phyloP scores from a whole-genome alignment of 371 early-diverging fungal species.

The Saksenaea vasiformis region DNA sequence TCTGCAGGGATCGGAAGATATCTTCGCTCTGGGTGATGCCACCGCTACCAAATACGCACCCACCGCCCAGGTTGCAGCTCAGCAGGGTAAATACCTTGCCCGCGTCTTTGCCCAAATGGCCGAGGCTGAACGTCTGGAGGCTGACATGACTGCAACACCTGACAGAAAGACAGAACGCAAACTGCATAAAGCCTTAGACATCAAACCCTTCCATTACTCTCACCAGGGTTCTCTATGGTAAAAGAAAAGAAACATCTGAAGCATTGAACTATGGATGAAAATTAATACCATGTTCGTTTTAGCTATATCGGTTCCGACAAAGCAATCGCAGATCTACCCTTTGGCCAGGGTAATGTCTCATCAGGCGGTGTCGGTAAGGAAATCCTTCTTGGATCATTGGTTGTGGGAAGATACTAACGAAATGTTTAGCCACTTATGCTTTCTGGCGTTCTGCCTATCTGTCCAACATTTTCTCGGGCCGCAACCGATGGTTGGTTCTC shows the following conservation, averaged over 20 bases:
- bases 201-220: conserved; percentile 73
- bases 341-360: conserved; percentile 65
- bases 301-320: conserved; percentile 83
- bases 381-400: neutral
- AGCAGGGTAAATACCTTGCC: conserved; percentile 84
- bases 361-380: conserved; percentile 59
- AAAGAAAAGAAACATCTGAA: neutral
- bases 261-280: neutral
- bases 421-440: conserved; percentile 59
- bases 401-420: neutral
- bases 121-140: conserved; percentile 37
- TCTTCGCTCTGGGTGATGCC: conserved; percentile 86
- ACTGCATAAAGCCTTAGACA: conserved; percentile 26
- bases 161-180: conserved; percentile 34
- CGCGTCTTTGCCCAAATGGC: conserved; percentile 60
- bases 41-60: conserved; percentile 80
- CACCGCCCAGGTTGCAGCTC: conserved; percentile 87
- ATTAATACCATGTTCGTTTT: neutral
- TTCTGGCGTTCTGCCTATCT: conserved; percentile 67
- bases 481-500: conserved; percentile 71
- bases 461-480: conserved; percentile 68
- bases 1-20: conserved; percentile 68
- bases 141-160: conserved; percentile 19
- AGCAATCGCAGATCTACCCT: conserved; percentile 86
- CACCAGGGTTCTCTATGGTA: conserved; percentile 82